phyloP scores from a whole-genome alignment of 73 alveolate species.

The Durusdinium trenchii region DNA sequence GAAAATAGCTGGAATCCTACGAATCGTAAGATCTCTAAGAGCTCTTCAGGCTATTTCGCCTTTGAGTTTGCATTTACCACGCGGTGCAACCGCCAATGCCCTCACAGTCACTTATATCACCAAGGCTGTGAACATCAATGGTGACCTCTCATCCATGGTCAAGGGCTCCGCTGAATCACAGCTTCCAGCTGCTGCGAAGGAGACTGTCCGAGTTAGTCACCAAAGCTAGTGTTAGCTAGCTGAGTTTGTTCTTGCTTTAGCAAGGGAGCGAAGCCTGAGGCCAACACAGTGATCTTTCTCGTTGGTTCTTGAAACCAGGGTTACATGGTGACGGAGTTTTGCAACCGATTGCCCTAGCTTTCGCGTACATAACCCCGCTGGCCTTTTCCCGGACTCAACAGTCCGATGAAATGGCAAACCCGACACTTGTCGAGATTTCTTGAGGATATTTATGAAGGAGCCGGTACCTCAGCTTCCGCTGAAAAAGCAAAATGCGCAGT shows the following conservation, averaged over 20 bases:
- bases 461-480: not conserved
- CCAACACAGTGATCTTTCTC: no score
- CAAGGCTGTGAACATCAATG: slow-evolving; percentile 85
- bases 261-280: no score
- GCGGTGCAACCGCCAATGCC: not conserved
- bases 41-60: not conserved
- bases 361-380: no score
- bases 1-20: slow-evolving; percentile 52
- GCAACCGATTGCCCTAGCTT: no score
- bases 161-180: slow-evolving; percentile 32
- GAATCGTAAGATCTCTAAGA: not conserved
- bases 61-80: not conserved
- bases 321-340: no score
- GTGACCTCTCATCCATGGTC: slow-evolving; percentile 40
- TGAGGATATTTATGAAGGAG: slow-evolving; percentile 66
- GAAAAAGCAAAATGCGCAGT: not conserved
- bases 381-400: no score
- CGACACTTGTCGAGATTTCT: not conserved
- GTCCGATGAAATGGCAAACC: no score
- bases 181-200: slow-evolving; percentile 74
- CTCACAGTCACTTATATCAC: no score
- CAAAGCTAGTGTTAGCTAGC: not conserved
- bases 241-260: no score
- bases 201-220: no score
- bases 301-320: no score